Base-by-base conservation (phyloP, 306 rosid species). In the Lupinus albus region DNA sequence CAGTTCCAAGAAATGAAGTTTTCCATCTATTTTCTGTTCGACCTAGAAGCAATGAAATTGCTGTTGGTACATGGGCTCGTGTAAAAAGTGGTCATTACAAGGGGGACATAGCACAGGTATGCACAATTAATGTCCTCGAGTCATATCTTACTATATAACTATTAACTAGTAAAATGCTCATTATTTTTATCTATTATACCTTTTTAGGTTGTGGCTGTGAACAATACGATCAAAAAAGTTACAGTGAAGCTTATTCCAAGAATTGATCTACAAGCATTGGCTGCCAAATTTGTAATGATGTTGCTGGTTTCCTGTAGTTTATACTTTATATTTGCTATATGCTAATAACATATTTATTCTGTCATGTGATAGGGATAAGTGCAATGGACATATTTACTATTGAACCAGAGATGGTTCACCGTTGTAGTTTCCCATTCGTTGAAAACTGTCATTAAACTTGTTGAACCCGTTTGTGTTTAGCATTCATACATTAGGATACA, bases 31-130 rank as follows among this genome's bases (percentile, higher is more conserved):
- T 94, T 61, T 76, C 89, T 48, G 65, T 79, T 51, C 83, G 78
- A 51, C 79, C 63, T 52, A 84, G 74, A 71, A 64, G 61, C 54
- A 85, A 81, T 72, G 92, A 82, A 71, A 75, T 94, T 73, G 63
- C 89, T 49, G 87, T 39, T 41, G 99, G 97, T 18, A 85, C 63
- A 68, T 90, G 97, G 99, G 89, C 82, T 64, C 97, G 97, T 46
- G 81, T 94, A 72, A 94, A 90, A 84, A 86, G 42, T 84, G 99
- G 99, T 62, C 82, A 76, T 55, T 94, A 94, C 81, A 94, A 90
- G 82, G 99, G 99, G 35, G 99, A 94, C 77, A 79, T 94, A 67
- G 94, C 92, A 47, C 96, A 88, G 97, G 97, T 90, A 80, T 49
- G 73, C 77, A 58, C 41, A 38, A 68, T 48, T 42, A 42, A 33